Percentiles rank a stretch among this genome's conserved stretches.
These are phyloP conservation scores for Caloboletus firmus DNA, from an alignment of 1,284 basidiomycete species.

Conservation along the genomic window DNA sequence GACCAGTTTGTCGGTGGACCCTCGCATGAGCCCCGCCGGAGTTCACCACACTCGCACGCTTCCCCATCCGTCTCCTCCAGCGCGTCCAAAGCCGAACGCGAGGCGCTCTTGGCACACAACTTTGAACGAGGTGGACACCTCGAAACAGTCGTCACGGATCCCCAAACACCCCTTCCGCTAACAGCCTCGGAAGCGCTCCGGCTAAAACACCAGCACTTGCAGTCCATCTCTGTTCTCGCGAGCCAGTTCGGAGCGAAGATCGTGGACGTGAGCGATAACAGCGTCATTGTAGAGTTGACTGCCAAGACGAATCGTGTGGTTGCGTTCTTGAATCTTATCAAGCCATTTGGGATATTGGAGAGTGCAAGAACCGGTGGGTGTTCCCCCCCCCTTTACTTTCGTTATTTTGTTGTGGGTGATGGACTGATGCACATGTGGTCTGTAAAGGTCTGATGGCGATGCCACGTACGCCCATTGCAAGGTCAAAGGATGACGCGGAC, in stretches of 20 bases:
- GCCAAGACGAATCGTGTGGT: constrained; percentile 92
- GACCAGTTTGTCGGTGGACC: constrained; percentile 82
- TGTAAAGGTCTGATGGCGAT: constrained; percentile 88
- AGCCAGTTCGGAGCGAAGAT: constrained; percentile 91
- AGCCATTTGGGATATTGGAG: constrained; percentile 95
- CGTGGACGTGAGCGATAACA: constrained; percentile 93
- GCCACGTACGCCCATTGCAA: constrained; percentile 86
- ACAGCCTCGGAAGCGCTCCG: constrained; percentile 83
- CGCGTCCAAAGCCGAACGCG: constrained; percentile 61
- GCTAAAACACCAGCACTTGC: constrained; percentile 87
- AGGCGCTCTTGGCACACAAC: constrained; percentile 68
- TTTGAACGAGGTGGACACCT: constrained; percentile 63
- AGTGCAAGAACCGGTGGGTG: constrained; percentile 84
- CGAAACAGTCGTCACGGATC: constrained; percentile 25
- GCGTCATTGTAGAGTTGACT: constrained; percentile 92
- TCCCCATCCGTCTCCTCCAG: constrained; percentile 21
- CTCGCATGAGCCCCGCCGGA: constrained; percentile 68
- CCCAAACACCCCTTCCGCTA: constrained; percentile 46
- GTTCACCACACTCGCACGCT: constrained; percentile 6
- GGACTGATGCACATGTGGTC: not conserved
- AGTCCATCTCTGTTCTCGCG: constrained; percentile 82
- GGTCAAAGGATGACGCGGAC: constrained; percentile 62
- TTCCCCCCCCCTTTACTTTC: not conserved
- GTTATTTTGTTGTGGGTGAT: not conserved
- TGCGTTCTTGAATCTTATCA: constrained; percentile 88